phyloP scores from a whole-genome alignment of 139 green algal genomes.

The Monoraphidium neglectum region DNA sequence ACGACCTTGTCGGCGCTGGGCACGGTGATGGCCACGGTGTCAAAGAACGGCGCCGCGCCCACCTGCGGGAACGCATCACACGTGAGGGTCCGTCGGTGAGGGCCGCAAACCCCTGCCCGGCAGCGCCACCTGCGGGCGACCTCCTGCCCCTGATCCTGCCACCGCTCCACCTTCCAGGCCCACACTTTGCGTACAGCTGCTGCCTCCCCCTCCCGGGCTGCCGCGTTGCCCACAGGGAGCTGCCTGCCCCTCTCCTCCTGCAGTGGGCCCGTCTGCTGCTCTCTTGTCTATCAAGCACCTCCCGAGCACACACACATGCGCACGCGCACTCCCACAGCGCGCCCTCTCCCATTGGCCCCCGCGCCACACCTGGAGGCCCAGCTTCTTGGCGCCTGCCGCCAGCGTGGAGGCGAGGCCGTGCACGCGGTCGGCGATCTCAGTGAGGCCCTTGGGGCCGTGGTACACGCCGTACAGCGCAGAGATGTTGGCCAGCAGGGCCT shows the following conservation, averaged over 20 bases:
- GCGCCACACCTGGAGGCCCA: constrained; percentile 62
- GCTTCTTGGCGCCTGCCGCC: constrained; percentile 79
- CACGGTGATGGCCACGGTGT: constrained; percentile 88
- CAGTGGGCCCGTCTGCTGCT: too few relatives aligned
- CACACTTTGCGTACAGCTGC: too few relatives aligned
- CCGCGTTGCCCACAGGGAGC: too few relatives aligned
- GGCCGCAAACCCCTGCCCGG: too few relatives aligned
- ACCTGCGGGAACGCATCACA: too few relatives aligned
- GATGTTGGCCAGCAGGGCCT: constrained; percentile 99
- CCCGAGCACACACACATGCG: background rate
- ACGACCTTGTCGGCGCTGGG: constrained; percentile 50
- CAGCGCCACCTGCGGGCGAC: too few relatives aligned
- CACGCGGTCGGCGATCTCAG: constrained; percentile 83
- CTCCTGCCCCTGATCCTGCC: too few relatives aligned
- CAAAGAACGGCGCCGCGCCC: constrained; percentile 82
- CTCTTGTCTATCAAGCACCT: too few relatives aligned
- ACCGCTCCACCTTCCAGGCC: too few relatives aligned
- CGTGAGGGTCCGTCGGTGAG: too few relatives aligned
- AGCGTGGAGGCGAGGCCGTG: constrained; percentile 89
- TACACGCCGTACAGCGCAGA: constrained; percentile 97
- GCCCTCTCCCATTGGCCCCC: background rate
- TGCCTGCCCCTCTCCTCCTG: too few relatives aligned
- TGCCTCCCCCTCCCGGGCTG: too few relatives aligned
- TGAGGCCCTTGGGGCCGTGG: constrained; percentile 95
- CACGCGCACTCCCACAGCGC: background rate